Base-by-base conservation (phyloP, 2,329 filamentous ascomycete species). In the Sporothrix luriei region DNA sequence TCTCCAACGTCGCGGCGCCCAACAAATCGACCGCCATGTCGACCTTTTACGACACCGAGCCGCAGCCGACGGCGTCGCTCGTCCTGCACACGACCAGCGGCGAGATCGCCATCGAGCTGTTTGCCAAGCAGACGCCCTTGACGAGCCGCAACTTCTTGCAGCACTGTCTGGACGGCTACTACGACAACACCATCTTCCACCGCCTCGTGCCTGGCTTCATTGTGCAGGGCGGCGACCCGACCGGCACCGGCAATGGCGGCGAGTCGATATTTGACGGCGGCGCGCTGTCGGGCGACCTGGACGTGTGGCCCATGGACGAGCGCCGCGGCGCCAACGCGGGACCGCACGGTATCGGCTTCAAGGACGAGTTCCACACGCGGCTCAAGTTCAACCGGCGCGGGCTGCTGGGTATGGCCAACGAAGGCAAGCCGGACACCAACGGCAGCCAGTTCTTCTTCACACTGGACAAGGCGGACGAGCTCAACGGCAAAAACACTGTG, bases 391-490 rank as follows among this genome's bases (percentile, higher is more conserved):
- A 96, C 75, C 85, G 95, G 62, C 86, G 95, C 71, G 95, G 95
- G 0, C 81, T 98, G 75, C 80, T 99, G 75, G 95, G 92, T n/a
- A 97, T 98, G 93, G 95, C 95, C 38, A 98, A 98, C 79, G 90
- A 91, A 72, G 90, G 93, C 59, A 82, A 81, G 66, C 85, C 86
- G 40, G 85, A 94, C 76, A 91, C 91, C 68, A 98, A 98, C 81
- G 92, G 93, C 46, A 97, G 93, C 78, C 95, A 99, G 79, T 98
- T 98, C 84, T 99, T 99, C 82, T 90, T 99, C 72, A 98, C 95
- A 0, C 81, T 99, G 68, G 93, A 88, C 73, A 93, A 90, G 77
- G 84, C 94, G 29, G 89, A 93, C 33, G 93, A 98, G 82, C 79
- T 99, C 76, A 92, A 91, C 74, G 91, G 90, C 66, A 92, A 92